A percentile compares a stretch with the other conserved stretches of the same genome.
phyloP scores from a whole-genome alignment of 148 eudicot genomes.

The Nyssa sinensis region DNA sequence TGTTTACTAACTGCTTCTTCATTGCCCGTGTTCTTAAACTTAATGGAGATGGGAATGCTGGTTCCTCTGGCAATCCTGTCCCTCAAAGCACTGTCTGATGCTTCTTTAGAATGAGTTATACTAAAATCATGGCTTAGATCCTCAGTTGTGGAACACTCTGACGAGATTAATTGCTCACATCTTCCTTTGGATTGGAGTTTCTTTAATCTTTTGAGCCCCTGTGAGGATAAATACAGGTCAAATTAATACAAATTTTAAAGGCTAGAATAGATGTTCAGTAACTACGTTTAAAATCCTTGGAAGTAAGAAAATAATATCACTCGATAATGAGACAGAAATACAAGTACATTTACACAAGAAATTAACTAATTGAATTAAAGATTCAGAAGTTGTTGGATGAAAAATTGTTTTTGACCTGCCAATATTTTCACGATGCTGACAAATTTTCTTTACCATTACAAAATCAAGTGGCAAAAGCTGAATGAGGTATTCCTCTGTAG shows the following conservation, averaged over 20 bases:
- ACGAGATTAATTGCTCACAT: conserved; percentile 21
- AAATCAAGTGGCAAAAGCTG: too few relatives aligned
- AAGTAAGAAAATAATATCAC: too few relatives aligned
- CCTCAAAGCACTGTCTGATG: conserved; percentile 17
- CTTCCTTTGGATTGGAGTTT: conserved; percentile 36
- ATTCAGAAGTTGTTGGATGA: background rate
- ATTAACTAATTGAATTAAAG: background rate
- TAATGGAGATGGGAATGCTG: conserved; percentile 41
- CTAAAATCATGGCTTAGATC: conserved; percentile 9
- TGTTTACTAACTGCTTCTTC: conserved; percentile 27
- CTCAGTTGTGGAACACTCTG: conserved; percentile 12
- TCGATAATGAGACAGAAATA: too few relatives aligned
- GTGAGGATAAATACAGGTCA: conserved; percentile 13
- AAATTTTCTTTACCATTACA: too few relatives aligned
- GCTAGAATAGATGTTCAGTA: background rate
- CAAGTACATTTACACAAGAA: background rate
- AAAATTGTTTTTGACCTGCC: background rate
- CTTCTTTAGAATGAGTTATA: conserved; percentile 21
- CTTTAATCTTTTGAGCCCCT: conserved; percentile 59
- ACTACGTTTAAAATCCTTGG: background rate
- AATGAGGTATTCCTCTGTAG: too few relatives aligned
- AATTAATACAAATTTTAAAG: too few relatives aligned
- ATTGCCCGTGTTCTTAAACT: conserved; percentile 33
- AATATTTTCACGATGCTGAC: background rate
- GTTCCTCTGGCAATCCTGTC: conserved; percentile 27